phyloP scores from a whole-genome alignment of 2,329 filamentous ascomycete species.

The Colletotrichum sp. region DNA sequence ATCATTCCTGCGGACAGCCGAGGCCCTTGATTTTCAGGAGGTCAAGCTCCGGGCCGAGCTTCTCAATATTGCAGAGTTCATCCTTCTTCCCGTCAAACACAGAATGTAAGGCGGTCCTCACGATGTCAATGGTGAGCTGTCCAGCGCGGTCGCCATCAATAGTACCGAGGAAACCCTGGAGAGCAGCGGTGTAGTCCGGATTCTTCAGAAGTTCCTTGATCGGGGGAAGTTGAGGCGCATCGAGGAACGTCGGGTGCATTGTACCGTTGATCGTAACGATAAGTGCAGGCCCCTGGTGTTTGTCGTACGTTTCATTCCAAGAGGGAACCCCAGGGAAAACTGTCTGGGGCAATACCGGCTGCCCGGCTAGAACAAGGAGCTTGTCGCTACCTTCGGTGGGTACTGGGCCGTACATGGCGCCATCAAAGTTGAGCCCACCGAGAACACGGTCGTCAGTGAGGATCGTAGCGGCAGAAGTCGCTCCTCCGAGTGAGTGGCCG shows the following conservation, averaged over 20 bases:
- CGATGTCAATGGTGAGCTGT: neutral
- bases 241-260: slow-evolving; percentile 34
- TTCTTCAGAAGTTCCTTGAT: neutral
- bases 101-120: neutral
- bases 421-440: slow-evolving; percentile 46
- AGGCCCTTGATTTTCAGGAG: neutral
- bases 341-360: slow-evolving; percentile 24
- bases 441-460: slow-evolving; percentile 34
- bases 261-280: slow-evolving; percentile 29
- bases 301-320: slow-evolving; percentile 34
- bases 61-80: neutral
- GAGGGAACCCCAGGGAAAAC: slow-evolving; percentile 26
- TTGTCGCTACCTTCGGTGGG: slow-evolving; percentile 27
- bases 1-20: neutral
- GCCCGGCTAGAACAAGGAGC: slow-evolving; percentile 35
- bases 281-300: slow-evolving; percentile 28
- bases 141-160: neutral
- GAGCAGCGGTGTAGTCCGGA: neutral
- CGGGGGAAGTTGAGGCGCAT: slow-evolving; percentile 17
- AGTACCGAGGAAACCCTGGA: neutral
- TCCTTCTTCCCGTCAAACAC: neutral
- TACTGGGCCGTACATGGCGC: slow-evolving; percentile 34
- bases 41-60: neutral
- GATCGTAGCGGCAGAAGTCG: slow-evolving; percentile 36
- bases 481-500: slow-evolving; percentile 45